These are phyloP conservation scores for Colletotrichum lindemuthianum DNA, from an alignment of 2,329 filamentous ascomycete genomes.

Conservation along the genomic window DNA sequence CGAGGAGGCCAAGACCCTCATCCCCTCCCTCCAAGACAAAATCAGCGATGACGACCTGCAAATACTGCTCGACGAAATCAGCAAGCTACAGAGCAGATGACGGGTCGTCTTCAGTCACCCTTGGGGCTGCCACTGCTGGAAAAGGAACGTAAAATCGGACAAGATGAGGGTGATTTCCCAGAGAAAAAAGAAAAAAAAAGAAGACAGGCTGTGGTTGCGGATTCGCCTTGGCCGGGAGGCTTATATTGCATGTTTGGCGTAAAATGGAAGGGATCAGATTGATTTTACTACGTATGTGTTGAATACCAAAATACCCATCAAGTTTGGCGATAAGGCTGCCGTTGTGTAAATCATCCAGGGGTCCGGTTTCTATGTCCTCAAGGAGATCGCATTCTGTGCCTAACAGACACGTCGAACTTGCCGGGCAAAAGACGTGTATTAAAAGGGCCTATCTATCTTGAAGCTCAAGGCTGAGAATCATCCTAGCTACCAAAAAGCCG, in stretches of 20 bases:
- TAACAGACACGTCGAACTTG: no score
- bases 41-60: constrained; percentile 90
- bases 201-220: background rate
- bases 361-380: no score
- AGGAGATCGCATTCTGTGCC: no score
- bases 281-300: constrained; percentile 33
- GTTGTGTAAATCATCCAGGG: no score
- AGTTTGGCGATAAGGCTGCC: constrained; percentile 14
- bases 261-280: constrained; percentile 32
- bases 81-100: constrained; percentile 70
- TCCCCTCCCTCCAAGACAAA: constrained; percentile 89
- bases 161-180: background rate
- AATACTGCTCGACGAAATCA: constrained; percentile 89
- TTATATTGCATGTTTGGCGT: constrained; percentile 36
- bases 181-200: constrained; percentile 13
- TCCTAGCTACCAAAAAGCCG: no score
- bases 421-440: background rate
- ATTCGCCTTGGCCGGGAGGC: constrained; percentile 24
- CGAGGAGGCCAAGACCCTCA: constrained; percentile 96
- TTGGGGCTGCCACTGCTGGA: background rate
- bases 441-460: background rate
- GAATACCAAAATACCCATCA: constrained; percentile 37
- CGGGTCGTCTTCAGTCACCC: background rate
- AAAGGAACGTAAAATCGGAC: background rate
- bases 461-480: background rate